Base-by-base conservation (phyloP, 148 eudicot genomes). In the Persicaria maculosa region DNA sequence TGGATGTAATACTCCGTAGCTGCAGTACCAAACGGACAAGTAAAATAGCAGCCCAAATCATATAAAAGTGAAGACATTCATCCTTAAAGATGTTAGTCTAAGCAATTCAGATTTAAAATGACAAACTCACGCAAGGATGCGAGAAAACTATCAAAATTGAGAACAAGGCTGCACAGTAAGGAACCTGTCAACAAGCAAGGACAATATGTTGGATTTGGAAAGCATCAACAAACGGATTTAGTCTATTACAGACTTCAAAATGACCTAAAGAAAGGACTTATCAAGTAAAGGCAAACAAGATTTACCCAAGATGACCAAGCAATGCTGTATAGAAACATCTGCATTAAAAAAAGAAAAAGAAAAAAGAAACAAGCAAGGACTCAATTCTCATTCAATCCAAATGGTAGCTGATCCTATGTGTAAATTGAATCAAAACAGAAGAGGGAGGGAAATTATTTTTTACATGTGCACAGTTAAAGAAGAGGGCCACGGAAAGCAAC, bases 241-340 rank as follows among this genome's bases (percentile, higher is more conserved):
- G 40, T 31, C 40, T 31, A 31, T 31, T 31, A 31, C 40, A 31
- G 3, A 31, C 40, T 47, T 47, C 11, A 47, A 47, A 7, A 47
- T 47, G 11, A 47, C 74, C 40, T 31, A 25, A 15, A 20, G n/a
- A 59, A 43, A 58, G 17, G 19, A 16, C 14, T 1, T 58, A 2
- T 59, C 7, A 59, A 8, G 16, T 59, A 14, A 17, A 59, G 65
- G 36, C 17, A 59, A 59, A 59, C 17, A 59, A 52, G 14, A 48
- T 4, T 67, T 88, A 88, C 89, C 91, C 87, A 86, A 17, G 91
- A 77, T n/a, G 83, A 73, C 91, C 91, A 88, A 0, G 91, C 91
- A 72, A 85, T 69, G 79, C 89, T 81, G 77, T 82, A 80, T 46
- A 88, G 87, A 31, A 83, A 67, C 75, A 88, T 81, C 91, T 88